Evolutionary conservation across 495 filamentous ascomycete species (phyloP).

Genomic region (Xylaria venustula): DNA sequence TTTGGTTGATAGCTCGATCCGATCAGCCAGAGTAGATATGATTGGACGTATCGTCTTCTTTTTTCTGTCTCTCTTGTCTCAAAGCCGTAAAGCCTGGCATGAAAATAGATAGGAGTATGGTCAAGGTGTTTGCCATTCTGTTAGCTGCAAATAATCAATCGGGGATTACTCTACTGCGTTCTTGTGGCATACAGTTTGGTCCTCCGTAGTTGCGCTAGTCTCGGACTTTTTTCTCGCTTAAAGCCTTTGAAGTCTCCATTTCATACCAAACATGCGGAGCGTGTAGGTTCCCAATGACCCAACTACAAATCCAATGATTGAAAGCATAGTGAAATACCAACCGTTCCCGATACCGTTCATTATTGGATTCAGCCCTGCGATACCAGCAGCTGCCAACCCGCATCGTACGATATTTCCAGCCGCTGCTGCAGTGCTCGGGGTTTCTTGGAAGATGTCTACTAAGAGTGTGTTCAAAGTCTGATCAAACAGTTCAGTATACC

Average conservation of each 20-base stretch:
- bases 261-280: not conserved
- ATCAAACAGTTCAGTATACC: not conserved
- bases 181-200: no score
- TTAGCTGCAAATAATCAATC: no score
- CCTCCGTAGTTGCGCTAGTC: no score
- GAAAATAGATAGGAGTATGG: no score
- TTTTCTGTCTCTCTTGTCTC: no score
- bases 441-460: not conserved
- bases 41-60: no score
- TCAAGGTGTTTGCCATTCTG: no score
- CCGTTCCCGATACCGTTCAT: not conserved
- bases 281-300: not conserved
- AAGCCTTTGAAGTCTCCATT: not conserved
- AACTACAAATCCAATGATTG: not conserved
- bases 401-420: not conserved
- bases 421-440: not conserved
- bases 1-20: no score
- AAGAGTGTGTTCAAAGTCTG: not conserved
- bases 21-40: no score
- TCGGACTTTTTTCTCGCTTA: no score
- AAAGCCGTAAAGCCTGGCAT: no score
- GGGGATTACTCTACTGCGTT: no score
- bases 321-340: slow-evolving; percentile 5
- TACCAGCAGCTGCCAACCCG: not conserved
- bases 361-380: not conserved